Percentiles rank a stretch among this genome's conserved stretches.
Conservation (phyloP, 768 basidiomycete species). For the Mrakia hoshinonis region DNA sequence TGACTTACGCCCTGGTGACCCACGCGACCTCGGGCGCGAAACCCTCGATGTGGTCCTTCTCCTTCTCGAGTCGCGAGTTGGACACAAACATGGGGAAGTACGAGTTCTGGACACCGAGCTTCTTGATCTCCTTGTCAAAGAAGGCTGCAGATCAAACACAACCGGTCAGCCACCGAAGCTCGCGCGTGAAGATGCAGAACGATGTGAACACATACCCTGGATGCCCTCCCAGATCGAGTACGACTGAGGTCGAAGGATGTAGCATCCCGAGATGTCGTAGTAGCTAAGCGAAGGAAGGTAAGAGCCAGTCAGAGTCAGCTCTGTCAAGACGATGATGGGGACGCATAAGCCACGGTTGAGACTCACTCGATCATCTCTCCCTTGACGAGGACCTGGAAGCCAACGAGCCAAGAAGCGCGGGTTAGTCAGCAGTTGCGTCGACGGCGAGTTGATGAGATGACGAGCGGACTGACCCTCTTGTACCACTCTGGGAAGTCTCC, state of each 20-base stretch:
- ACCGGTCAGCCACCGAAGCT: background rate
- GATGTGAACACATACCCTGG: conserved; percentile 52
- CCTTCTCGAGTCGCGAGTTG: conserved; percentile 78
- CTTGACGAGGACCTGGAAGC: conserved; percentile 76
- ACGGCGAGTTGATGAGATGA: too few species aligned
- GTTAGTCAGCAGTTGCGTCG: too few species aligned
- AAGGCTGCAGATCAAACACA: conserved; percentile 51
- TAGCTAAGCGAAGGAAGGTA: conserved; percentile 45
- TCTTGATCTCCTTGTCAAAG: conserved; percentile 88
- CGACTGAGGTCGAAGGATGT: conserved; percentile 96
- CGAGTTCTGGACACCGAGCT: conserved; percentile 88
- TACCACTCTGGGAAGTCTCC: conserved; percentile 93
- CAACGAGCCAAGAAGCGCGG: background rate
- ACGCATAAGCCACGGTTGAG: background rate
- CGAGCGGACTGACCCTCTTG: conserved; percentile 65
- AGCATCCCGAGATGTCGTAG: conserved; percentile 96
- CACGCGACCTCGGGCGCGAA: conserved; percentile 99
- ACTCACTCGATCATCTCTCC: conserved; percentile 82
- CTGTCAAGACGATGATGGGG: background rate
- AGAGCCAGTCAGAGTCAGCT: background rate
- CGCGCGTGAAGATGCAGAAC: background rate
- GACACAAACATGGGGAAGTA: conserved; percentile 99
- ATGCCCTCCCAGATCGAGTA: conserved; percentile 96
- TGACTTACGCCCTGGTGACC: conserved; percentile 84
- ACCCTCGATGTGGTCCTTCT: conserved; percentile 97